These are phyloP conservation scores for Metschnikowia cerradonensis DNA, from an alignment of 805 yeast genomes.

Conservation along the genomic window DNA sequence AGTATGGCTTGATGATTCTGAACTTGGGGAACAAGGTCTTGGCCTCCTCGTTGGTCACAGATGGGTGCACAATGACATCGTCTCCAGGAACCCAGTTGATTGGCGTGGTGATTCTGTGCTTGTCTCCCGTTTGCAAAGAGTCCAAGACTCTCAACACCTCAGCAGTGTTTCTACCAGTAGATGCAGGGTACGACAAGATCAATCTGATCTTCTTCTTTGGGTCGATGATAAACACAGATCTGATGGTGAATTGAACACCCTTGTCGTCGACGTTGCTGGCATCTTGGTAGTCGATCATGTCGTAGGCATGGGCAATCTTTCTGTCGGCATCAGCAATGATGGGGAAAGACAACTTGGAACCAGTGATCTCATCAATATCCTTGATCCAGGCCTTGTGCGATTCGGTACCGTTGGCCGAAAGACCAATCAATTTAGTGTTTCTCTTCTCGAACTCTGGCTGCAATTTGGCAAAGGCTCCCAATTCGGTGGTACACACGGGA, in stretches of 20 bases:
- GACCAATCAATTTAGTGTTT: slow-evolving; percentile 82
- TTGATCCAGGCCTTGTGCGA: slow-evolving; percentile 82
- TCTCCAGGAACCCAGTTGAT: slow-evolving; percentile 87
- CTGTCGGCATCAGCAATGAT: slow-evolving; percentile 84
- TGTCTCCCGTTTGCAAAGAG: slow-evolving; percentile 81
- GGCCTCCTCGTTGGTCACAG: slow-evolving; percentile 66
- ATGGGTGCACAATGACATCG: slow-evolving; percentile 90
- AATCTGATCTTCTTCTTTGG: slow-evolving; percentile 86
- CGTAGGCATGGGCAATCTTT: slow-evolving; percentile 79
- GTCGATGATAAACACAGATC: slow-evolving; percentile 89
- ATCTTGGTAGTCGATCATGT: slow-evolving; percentile 85
- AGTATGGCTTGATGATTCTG: slow-evolving; percentile 84
- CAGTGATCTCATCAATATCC: slow-evolving; percentile 84
- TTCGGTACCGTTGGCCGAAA: slow-evolving; percentile 80
- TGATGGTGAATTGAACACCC: slow-evolving; percentile 80
- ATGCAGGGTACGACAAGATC: slow-evolving; percentile 85
- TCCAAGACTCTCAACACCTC: slow-evolving; percentile 90
- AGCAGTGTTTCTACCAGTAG: slow-evolving; percentile 89
- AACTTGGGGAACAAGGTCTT: slow-evolving; percentile 81
- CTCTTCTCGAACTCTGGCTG: slow-evolving; percentile 86
- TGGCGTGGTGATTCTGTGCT: slow-evolving; percentile 82
- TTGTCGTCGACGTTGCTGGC: slow-evolving; percentile 62
- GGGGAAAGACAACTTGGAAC: slow-evolving; percentile 78
- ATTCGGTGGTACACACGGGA: slow-evolving; percentile 94
- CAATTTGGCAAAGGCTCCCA: slow-evolving; percentile 88